Base-by-base conservation (phyloP, 345 rosid species). In the Eucalyptus sp. region DNA sequence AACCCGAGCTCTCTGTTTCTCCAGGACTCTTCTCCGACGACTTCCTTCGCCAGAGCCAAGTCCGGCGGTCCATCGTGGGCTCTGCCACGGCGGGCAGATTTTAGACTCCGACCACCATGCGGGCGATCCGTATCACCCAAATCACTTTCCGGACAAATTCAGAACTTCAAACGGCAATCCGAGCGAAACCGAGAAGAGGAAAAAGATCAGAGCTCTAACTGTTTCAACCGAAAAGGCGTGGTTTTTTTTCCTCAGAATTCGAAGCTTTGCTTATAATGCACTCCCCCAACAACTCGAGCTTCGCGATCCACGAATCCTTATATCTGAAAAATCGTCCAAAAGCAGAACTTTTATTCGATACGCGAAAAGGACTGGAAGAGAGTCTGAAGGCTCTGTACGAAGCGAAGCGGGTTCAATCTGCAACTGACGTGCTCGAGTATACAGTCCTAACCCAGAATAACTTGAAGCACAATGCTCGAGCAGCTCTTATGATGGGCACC, bases 21-120 rank as follows among this genome's bases (percentile, higher is more conserved):
- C 94, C 96, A 1, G 96, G 95, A 87, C 96, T 94, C 90, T 93
- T 92, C 91, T 95, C 96, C 6, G 95, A 93, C 7, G 98, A 95
- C 89, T 94, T 95, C 87, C 95, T 92, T 80, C 95, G 92, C 98
- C 98, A 95, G 56, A 96, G 86, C 97, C 98, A 96, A 87, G 96
- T 95, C 86, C 97, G 92, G 87, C 97, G 91, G 91, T 96, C 98
- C 95, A 94, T 94, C 88, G 87, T 68, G 89, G 90, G 7, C 54
- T 90, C 87, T 84, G 52, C 91, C 79, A 27, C 79, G 56, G 83
- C 92, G 89, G 83, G 84, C 84, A 41, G 84, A 5, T 41, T 76
- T 41, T 37, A 76, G 84, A 76, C 84, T 41, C 84, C 4, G 48
- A 76, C 84, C 7, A 41, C n/a, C 88, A 58, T 86, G 87, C 31